A percentile compares a stretch with the other conserved stretches of the same genome.
Evolutionary conservation across 2,329 filamentous ascomycete genomes (phyloP).

Genomic region (Fusarium brachygibbosum): DNA sequence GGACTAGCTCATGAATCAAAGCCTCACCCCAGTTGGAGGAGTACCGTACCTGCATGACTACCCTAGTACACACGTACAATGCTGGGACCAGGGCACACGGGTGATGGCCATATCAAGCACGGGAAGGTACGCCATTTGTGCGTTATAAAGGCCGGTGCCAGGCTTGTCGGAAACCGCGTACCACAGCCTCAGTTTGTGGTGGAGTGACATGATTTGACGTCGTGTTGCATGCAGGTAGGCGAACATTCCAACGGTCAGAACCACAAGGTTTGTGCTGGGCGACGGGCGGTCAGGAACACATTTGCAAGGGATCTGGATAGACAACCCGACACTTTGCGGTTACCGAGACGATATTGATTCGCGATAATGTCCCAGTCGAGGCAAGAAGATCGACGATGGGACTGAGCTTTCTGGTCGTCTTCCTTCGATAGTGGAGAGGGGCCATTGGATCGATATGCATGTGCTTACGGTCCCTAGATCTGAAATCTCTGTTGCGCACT

Average conservation of each 20-base stretch:
- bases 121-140: constrained; percentile 44
- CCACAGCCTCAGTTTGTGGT: constrained; percentile 4
- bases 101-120: constrained; percentile 40
- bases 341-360: constrained; percentile 12
- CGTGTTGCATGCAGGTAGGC: constrained; percentile 7
- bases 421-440: constrained; percentile 1
- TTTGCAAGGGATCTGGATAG: constrained; percentile 2
- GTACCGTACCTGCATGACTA: constrained; percentile 44
- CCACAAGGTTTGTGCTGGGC: constrained; percentile 15
- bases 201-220: constrained; percentile 2
- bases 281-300: constrained; percentile 28
- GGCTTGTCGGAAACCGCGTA: background rate
- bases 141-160: constrained; percentile 28
- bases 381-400: background rate
- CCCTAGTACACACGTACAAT: constrained; percentile 18
- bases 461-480: background rate
- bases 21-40: constrained; percentile 16
- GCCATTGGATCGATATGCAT: constrained; percentile 3
- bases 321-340: constrained; percentile 3
- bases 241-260: constrained; percentile 4
- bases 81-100: constrained; percentile 40
- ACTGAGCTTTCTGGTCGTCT: background rate
- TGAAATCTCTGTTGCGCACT: background rate
- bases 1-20: background rate
- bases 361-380: background rate